Evolutionary conservation across 257 asterid species (phyloP).

Genomic region (Solanum megistacrolobum): DNA sequence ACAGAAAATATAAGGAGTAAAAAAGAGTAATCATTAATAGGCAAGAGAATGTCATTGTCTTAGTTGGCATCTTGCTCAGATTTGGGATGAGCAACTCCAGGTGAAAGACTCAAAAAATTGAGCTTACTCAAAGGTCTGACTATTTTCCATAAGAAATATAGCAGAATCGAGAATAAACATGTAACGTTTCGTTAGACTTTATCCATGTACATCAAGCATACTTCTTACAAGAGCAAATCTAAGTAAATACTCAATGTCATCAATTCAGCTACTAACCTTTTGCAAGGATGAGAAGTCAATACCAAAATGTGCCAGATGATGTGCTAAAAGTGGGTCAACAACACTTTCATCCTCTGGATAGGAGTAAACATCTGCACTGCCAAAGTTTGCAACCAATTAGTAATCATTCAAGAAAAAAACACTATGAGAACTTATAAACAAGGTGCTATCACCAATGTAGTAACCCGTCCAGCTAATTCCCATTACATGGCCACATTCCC

Average conservation of each 20-base stretch:
- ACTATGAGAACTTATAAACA: not conserved
- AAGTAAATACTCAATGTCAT: not conserved
- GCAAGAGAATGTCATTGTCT: not conserved
- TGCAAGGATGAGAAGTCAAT: constrained; percentile 92
- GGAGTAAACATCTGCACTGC: constrained; percentile 99
- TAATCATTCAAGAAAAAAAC: not conserved
- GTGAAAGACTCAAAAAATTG: not conserved
- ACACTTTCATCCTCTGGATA: constrained; percentile 94
- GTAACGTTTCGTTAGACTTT: not conserved
- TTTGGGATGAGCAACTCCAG: not conserved
- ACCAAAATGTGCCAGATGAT: constrained; percentile 91
- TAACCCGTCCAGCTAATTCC: not conserved
- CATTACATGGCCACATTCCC: not conserved
- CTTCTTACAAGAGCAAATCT: not conserved
- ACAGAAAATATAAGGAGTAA: not conserved
- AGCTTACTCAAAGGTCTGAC: not conserved
- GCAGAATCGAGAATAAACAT: not conserved
- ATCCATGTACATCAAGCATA: not conserved
- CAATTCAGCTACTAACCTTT: constrained; percentile 47
- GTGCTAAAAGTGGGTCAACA: constrained; percentile 86
- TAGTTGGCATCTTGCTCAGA: not conserved
- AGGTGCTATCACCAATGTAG: not conserved
- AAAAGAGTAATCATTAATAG: not conserved
- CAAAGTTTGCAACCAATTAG: constrained; percentile 57
- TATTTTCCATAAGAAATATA: not conserved